Evolutionary conservation across 495 filamentous ascomycete genomes (phyloP).

Genomic region (Friedmanniomyces simplex): DNA sequence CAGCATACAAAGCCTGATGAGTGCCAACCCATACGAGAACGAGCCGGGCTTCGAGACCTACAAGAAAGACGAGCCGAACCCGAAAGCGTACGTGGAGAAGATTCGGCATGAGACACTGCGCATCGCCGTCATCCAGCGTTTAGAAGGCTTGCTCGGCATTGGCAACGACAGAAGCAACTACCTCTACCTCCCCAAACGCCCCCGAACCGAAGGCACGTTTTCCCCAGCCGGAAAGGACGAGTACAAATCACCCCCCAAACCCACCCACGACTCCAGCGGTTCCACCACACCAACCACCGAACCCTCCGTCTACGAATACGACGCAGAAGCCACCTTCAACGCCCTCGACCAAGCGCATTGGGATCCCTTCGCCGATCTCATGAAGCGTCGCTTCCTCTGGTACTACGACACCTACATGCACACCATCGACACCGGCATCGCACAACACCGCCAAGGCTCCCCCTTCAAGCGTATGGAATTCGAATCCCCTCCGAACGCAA

Average conservation of each 20-base stretch:
- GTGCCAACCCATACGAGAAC: conserved; percentile 86
- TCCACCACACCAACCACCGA: not conserved
- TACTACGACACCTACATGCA: conserved; percentile 80
- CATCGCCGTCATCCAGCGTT: conserved; percentile 71
- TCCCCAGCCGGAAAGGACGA: not conserved
- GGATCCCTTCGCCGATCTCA: conserved; percentile 79
- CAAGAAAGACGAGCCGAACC: conserved; percentile 49
- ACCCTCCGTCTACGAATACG: conserved; percentile 28
- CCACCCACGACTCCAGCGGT: not conserved
- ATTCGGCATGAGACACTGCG: conserved; percentile 87
- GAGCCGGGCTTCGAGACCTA: conserved; percentile 86
- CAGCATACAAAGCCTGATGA: conserved; percentile 95
- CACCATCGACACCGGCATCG: conserved; percentile 53
- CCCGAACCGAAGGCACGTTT: not conserved
- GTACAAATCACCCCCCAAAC: not conserved
- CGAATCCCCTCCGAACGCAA: conserved; percentile 64
- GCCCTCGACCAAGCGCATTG: conserved; percentile 30
- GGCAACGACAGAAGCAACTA: conserved; percentile 10
- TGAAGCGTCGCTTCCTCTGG: conserved; percentile 90
- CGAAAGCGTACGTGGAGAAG: conserved; percentile 79
- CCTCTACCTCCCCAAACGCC: not conserved
- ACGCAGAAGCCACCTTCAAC: conserved; percentile 31
- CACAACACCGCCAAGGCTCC: conserved; percentile 13
- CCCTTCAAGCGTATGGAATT: conserved; percentile 75
- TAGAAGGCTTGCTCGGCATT: conserved; percentile 70